Evolutionary conservation across 1,284 basidiomycete species (phyloP).

Genomic region (Stereum hirsutum): DNA sequence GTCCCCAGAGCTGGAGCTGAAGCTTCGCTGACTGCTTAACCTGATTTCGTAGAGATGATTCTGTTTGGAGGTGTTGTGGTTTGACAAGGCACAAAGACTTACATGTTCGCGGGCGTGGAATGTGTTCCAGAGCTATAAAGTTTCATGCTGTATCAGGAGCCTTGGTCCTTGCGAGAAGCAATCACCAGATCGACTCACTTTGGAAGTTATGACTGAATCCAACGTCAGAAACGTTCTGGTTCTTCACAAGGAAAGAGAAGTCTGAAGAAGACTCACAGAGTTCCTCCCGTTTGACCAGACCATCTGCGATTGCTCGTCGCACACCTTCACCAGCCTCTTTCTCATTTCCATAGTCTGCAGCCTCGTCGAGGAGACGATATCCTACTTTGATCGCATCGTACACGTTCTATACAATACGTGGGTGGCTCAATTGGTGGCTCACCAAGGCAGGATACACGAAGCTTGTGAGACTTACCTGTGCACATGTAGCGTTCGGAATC

Average conservation of each 20-base stretch:
- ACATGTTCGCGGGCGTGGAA: conserved; percentile 68
- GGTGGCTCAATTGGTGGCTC: too few species aligned
- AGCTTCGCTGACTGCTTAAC: conserved; percentile 43
- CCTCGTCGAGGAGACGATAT: conserved; percentile 79
- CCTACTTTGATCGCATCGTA: conserved; percentile 67
- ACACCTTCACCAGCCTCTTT: conserved; percentile 77
- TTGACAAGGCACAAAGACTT: conserved; percentile 12
- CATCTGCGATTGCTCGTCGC: conserved; percentile 65
- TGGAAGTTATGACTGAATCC: conserved; percentile 53
- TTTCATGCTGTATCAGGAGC: conserved; percentile 6
- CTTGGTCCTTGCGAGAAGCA: too few species aligned
- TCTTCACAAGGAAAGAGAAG: conserved; percentile 8
- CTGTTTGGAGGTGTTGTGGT: neutral
- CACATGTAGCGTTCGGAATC: conserved; percentile 49
- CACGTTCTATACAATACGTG: conserved; percentile 49
- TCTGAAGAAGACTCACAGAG: conserved; percentile 49
- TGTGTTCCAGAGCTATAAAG: conserved; percentile 68
- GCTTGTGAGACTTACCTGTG: conserved; percentile 44
- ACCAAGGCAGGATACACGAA: neutral
- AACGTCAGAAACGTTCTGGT: conserved; percentile 3
- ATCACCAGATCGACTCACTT: conserved; percentile 35
- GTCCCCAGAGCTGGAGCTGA: conserved; percentile 69
- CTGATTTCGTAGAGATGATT: conserved; percentile 20
- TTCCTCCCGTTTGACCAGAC: conserved; percentile 66
- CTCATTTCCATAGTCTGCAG: conserved; percentile 81